Evolutionary conservation across 768 basidiomycete genomes (phyloP).

Genomic region (Nevesoporus exiguus): DNA sequence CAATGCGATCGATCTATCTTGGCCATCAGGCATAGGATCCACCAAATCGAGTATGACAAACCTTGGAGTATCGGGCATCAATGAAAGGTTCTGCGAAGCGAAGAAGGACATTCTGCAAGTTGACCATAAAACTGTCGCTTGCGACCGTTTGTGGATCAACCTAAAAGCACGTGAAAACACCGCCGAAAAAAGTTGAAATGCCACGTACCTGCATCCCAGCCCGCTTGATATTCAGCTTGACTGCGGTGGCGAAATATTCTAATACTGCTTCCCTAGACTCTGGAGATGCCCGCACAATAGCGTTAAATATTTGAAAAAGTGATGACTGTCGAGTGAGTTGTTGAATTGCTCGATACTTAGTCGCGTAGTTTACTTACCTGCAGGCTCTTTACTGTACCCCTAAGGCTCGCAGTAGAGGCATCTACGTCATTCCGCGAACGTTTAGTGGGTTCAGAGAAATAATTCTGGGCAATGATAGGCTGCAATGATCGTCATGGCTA

Average conservation of each 20-base stretch:
- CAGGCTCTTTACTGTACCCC: constrained; percentile 80
- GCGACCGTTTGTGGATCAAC: constrained; percentile 85
- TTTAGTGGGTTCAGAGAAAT: constrained; percentile 85
- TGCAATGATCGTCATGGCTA: constrained; percentile 29
- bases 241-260: constrained; percentile 71
- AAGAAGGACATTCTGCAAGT: constrained; percentile 77
- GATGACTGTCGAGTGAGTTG: constrained; percentile 41
- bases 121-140: constrained; percentile 90
- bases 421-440: constrained; percentile 72
- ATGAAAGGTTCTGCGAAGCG: constrained; percentile 93
- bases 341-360: background rate
- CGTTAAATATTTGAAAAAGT: constrained; percentile 85
- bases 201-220: constrained; percentile 81
- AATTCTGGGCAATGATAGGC: constrained; percentile 73
- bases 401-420: constrained; percentile 77
- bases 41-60: constrained; percentile 24
- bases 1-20: constrained; percentile 83
- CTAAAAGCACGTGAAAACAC: constrained; percentile 32
- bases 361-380: constrained; percentile 48
- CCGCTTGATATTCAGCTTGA: constrained; percentile 77
- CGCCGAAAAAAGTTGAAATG: background rate
- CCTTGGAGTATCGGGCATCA: constrained; percentile 88
- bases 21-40: constrained; percentile 4
- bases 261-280: constrained; percentile 79
- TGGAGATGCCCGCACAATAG: constrained; percentile 79